Conservation (phyloP, 352 stramenopile genomes). For the Aphanomyces euteiches region DNA sequence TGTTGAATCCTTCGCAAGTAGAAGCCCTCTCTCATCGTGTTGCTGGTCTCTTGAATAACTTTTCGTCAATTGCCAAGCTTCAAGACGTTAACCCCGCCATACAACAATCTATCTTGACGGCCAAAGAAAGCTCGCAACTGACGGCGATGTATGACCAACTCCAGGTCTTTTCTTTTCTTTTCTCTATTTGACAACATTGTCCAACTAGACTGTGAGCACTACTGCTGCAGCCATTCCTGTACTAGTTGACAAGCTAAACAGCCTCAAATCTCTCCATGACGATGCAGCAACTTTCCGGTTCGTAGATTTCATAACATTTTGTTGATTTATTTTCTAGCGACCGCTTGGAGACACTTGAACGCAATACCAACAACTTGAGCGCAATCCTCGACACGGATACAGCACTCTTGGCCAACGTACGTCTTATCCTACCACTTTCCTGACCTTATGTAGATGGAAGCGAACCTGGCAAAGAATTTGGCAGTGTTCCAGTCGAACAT, state of each 20-base stretch:
- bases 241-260: conserved; percentile 67
- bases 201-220: conserved; percentile 45
- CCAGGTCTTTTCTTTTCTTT: neutral
- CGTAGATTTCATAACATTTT: neutral
- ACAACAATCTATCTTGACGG: conserved; percentile 50
- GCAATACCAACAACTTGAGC: conserved; percentile 47
- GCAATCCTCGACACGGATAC: conserved; percentile 64
- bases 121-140: conserved; percentile 63
- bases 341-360: conserved; percentile 61
- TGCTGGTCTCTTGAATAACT: conserved; percentile 68
- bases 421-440: conserved; percentile 23
- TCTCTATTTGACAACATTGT: neutral
- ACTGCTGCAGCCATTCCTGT: conserved; percentile 55
- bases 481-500: conserved; percentile 77
- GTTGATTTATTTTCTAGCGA: conserved; percentile 36
- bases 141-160: conserved; percentile 71
- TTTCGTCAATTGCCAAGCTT: conserved; percentile 73
- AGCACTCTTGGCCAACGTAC: conserved; percentile 64
- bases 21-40: conserved; percentile 75
- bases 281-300: conserved; percentile 34
- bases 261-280: conserved; percentile 70
- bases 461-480: conserved; percentile 67
- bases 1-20: conserved; percentile 75
- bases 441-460: conserved; percentile 55
- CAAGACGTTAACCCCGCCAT: conserved; percentile 59